Evolutionary conservation across 31 red algal species (phyloP).

Genomic region (Pterothamnion heteromorphum): DNA sequence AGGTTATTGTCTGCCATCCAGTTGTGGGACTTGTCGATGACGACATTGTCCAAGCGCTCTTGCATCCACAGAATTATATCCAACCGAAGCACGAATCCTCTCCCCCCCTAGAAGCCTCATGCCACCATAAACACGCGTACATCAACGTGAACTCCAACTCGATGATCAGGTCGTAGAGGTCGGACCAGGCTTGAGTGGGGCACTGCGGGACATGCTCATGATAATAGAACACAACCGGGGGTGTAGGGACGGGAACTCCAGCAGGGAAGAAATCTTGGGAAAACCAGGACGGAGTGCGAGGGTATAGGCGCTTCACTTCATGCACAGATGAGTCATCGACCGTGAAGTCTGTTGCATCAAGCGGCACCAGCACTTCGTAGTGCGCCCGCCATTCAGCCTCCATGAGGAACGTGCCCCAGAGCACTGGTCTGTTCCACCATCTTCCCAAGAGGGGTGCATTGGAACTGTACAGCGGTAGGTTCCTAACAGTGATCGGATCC

Average conservation of each 20-base stretch:
- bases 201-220: background rate
- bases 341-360: background rate
- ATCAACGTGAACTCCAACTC: background rate
- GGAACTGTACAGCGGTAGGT: too few relatives aligned
- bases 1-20: background rate
- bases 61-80: conserved; percentile 4
- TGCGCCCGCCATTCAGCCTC: too few relatives aligned
- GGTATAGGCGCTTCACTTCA: background rate
- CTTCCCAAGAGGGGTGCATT: too few relatives aligned
- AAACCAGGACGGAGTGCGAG: background rate
- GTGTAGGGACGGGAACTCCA: background rate
- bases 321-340: background rate
- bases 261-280: background rate
- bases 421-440: too few relatives aligned
- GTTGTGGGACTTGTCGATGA: background rate
- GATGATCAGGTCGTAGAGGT: background rate
- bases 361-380: background rate
- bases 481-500: too few relatives aligned
- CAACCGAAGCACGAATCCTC: background rate
- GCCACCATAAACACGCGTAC: background rate
- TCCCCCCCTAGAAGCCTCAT: background rate
- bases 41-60: background rate
- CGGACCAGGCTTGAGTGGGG: background rate
- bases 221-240: background rate
- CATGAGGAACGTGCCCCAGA: too few relatives aligned